A percentile compares a stretch with the other conserved stretches of the same genome.
Evolutionary conservation across 495 filamentous ascomycete species (phyloP).

Genomic region (Talaromyces thailandensis): DNA sequence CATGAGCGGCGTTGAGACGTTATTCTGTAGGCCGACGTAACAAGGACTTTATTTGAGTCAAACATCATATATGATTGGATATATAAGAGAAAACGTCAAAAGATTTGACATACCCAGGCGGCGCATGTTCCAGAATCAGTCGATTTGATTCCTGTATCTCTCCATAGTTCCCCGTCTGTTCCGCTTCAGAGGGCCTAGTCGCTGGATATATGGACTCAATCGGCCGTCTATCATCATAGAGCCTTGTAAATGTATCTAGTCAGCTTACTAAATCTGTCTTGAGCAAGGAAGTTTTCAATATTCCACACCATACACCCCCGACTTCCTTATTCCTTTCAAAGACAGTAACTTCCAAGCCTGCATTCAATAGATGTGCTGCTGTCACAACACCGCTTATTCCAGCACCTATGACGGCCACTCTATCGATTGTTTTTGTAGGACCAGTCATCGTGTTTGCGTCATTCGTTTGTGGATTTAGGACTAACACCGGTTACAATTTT

Average conservation of each 20-base stretch:
- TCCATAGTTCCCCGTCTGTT: constrained; percentile 15
- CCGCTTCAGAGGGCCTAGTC: constrained; percentile 30
- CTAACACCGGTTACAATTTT: neutral
- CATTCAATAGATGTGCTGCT: constrained; percentile 50
- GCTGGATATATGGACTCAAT: constrained; percentile 50
- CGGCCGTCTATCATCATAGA: constrained; percentile 50
- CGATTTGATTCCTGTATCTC: constrained; percentile 15
- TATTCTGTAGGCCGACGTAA: constrained; percentile 56
- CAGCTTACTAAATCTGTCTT: neutral
- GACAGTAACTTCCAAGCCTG: constrained; percentile 51
- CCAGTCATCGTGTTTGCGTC: neutral
- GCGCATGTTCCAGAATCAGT: constrained; percentile 33
- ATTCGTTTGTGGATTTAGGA: neutral
- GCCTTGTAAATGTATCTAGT: constrained; percentile 21
- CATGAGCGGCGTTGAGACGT: constrained; percentile 55
- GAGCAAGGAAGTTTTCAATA: neutral
- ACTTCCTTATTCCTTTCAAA: constrained; percentile 51
- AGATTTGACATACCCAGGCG: constrained; percentile 31
- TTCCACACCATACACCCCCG: constrained; percentile 54
- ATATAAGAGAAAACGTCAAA: neutral
- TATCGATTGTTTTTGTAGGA: constrained; percentile 10
- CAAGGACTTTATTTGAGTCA: constrained; percentile 27
- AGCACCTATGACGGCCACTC: constrained; percentile 60
- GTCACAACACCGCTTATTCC: constrained; percentile 59
- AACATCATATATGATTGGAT: neutral